These are phyloP conservation scores for Tricholoma furcatifolium DNA, from an alignment of 768 basidiomycete species.

Conservation along the genomic window DNA sequence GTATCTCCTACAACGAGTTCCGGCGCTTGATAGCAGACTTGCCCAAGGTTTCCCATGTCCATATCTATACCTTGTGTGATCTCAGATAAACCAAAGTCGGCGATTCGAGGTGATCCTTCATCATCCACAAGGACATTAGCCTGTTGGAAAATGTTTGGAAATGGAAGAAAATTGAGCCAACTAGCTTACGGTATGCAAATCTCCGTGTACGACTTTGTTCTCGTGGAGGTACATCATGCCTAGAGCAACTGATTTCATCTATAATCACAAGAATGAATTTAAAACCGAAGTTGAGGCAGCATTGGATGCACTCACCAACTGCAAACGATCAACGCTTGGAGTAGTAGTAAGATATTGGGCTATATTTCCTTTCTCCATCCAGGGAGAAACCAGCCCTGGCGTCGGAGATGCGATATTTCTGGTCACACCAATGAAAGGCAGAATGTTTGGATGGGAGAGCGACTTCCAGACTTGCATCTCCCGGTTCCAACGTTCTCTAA, in stretches of 20 bases:
- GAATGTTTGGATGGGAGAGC: background rate
- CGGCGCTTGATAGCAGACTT: conserved; percentile 2
- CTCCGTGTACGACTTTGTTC: conserved; percentile 5
- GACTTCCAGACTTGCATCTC: background rate
- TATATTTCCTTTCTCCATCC: conserved; percentile 2
- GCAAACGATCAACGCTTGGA: background rate
- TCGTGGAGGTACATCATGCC: conserved; percentile 4
- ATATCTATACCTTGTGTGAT: background rate
- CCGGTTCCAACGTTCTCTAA: background rate
- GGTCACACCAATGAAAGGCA: background rate
- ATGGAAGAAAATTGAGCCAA: background rate
- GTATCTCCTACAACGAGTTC: background rate
- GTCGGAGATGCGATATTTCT: background rate
- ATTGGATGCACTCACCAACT: background rate
- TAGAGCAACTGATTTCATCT: background rate
- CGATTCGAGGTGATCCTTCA: background rate
- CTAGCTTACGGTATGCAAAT: conserved; percentile 1
- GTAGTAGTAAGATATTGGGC: background rate
- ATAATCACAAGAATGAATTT: background rate
- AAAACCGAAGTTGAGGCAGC: background rate
- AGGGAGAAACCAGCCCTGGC: conserved; percentile 2
- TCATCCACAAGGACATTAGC: conserved; percentile 9
- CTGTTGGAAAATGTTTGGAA: background rate
- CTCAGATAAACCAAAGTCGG: conserved; percentile 10
- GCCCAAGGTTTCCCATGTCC: background rate